Percentiles rank a stretch among this genome's conserved stretches.
Evolutionary conservation across 1,284 basidiomycete genomes (phyloP).

Genomic region (Filobasidium uniguttulatum): DNA sequence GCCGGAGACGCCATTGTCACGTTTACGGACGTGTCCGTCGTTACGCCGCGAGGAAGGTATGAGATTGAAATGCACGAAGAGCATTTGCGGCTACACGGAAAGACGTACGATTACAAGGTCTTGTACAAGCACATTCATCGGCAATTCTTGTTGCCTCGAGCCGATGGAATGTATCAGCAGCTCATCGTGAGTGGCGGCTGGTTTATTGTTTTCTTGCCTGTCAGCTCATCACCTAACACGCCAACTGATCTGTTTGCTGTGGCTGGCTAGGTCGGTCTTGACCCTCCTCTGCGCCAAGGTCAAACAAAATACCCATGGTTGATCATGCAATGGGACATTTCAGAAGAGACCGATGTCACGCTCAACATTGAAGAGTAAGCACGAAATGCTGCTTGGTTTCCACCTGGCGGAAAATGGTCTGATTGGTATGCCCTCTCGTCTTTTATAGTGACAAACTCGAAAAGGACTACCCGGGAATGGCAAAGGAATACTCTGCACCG

Average conservation of each 20-base stretch:
- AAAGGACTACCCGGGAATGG: constrained; percentile 25
- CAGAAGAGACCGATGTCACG: constrained; percentile 94
- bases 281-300: constrained; percentile 89
- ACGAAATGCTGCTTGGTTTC: background rate
- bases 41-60: constrained; percentile 90
- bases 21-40: constrained; percentile 91
- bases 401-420: background rate
- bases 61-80: constrained; percentile 96
- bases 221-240: constrained; percentile 1
- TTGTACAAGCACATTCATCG: constrained; percentile 77
- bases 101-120: constrained; percentile 99
- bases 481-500: constrained; percentile 34
- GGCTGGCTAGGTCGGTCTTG: constrained; percentile 58
- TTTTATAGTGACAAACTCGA: constrained; percentile 35
- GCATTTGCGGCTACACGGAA: constrained; percentile 85
- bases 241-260: background rate
- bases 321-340: constrained; percentile 92
- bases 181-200: constrained; percentile 56
- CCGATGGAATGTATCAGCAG: constrained; percentile 86
- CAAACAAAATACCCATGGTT: constrained; percentile 96
- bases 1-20: constrained; percentile 85
- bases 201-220: background rate
- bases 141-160: constrained; percentile 84
- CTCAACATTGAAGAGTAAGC: constrained; percentile 82
- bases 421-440: too few species aligned